Conservation (phyloP, 2,329 filamentous ascomycete species). For the Esteya vermicola region DNA sequence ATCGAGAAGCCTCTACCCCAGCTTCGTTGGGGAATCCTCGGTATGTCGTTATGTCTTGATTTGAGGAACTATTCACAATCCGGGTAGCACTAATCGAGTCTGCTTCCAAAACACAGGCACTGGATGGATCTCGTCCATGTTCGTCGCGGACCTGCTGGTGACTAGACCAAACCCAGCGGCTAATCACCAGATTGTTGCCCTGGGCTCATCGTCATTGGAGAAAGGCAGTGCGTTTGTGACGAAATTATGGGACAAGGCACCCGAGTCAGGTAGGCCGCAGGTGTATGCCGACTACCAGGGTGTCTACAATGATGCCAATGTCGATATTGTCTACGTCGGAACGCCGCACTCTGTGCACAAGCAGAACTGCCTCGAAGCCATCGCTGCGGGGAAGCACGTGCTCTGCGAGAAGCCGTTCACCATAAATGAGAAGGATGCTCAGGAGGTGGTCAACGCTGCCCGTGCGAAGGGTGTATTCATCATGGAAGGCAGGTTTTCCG, state of each 20-base stretch:
- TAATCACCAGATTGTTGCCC: conserved; percentile 22
- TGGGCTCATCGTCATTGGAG: conserved; percentile 20
- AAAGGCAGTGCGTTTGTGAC: conserved; percentile 23
- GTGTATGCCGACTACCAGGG: conserved; percentile 23
- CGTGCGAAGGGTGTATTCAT: conserved; percentile 25
- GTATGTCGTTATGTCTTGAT: too few relatives aligned
- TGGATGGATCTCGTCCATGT: conserved; percentile 30
- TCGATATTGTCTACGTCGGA: conserved; percentile 31
- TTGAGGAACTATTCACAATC: too few relatives aligned
- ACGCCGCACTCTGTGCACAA: conserved; percentile 29
- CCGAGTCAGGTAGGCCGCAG: not conserved
- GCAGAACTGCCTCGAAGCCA: conserved; percentile 18
- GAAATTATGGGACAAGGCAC: too few relatives aligned
- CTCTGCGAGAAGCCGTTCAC: conserved; percentile 55
- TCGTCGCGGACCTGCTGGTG: conserved; percentile 23
- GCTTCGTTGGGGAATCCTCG: too few relatives aligned
- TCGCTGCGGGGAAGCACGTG: conserved; percentile 54
- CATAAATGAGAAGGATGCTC: conserved; percentile 11
- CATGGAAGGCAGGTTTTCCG: conserved; percentile 21
- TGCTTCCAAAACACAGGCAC: too few relatives aligned
- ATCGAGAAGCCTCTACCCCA: too few relatives aligned
- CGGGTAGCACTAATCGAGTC: too few relatives aligned
- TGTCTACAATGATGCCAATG: conserved; percentile 23
- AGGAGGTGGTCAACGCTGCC: conserved; percentile 23
- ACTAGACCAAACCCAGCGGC: conserved; percentile 17